Base-by-base conservation (phyloP, 1,284 basidiomycete genomes). In the Somion occarium region DNA sequence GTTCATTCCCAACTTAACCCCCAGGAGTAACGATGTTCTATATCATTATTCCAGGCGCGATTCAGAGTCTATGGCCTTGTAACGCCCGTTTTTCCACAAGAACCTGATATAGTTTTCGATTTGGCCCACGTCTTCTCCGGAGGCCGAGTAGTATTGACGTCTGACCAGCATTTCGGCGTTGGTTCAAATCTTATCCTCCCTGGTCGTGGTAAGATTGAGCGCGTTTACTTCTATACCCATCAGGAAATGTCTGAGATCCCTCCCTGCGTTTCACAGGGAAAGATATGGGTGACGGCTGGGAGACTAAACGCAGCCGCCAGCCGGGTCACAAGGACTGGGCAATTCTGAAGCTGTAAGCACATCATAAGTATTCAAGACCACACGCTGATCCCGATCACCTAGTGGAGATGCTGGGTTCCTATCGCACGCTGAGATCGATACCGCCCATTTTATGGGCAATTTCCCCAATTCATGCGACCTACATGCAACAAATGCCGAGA, bases 231-330 rank as follows among this genome's bases (percentile, higher is more conserved):
- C n/a, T 44, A n/a, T 41, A 48, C 9, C 15, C 30, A 34, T 34
- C 61, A 78, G 80, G 43, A 43, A 18, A 38, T 26, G 15, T 4
- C 46, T 48, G 20, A 43, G 43, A 9, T 3, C 12, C 51, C 51
- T 51, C 46, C 38, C 52, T 34, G 44, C 19, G 25, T 22, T 39
- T 55, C 11, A 44, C 43, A 74, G 73, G 74, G 9, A 85, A 86
- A 63, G 90, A 97, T 63, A 99, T 99, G 94, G 87, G 93, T 15
- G 95, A 98, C 65, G 96, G 97, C 4, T 99, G 96, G 97, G 96
- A 99, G 71, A 98, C 96, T 1, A 92, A 91, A 65, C 82, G 97
- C 51, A 94, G 88, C 60, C 78, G 96, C 47, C 73, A 75, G 41
- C 75, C 80, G 49, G 85, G 84, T 46, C 87, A 97, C 63, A 89